Percentiles rank a stretch among this genome's conserved stretches.
Evolutionary conservation across 1,284 basidiomycete genomes (phyloP).

Genomic region (Trichosporon sp.): DNA sequence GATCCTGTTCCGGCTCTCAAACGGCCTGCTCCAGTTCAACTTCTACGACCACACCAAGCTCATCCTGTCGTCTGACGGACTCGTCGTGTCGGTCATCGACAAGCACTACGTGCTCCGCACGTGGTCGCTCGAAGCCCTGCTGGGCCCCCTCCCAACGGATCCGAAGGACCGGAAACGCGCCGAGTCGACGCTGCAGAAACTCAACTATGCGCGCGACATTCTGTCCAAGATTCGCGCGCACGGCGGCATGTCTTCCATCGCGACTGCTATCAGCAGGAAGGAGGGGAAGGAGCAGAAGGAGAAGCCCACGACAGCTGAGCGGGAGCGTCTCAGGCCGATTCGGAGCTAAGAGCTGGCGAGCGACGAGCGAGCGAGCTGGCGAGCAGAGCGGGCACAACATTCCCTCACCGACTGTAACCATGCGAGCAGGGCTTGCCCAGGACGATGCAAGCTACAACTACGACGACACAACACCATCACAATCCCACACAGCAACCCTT

Average conservation of each 20-base stretch:
- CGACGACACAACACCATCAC: too few species aligned
- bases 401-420: not conserved
- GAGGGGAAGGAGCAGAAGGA: slow-evolving; percentile 18
- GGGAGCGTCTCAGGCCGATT: slow-evolving; percentile 7
- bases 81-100: slow-evolving; percentile 83
- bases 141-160: slow-evolving; percentile 57
- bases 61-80: slow-evolving; percentile 77
- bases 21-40: slow-evolving; percentile 93
- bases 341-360: slow-evolving; percentile 1
- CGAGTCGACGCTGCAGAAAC: slow-evolving; percentile 49
- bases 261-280: slow-evolving; percentile 21
- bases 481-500: too few species aligned
- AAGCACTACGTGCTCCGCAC: slow-evolving; percentile 78
- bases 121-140: slow-evolving; percentile 71
- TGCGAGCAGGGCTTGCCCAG: too few species aligned
- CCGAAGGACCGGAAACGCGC: slow-evolving; percentile 43
- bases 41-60: slow-evolving; percentile 97
- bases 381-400: not conserved
- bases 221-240: slow-evolving; percentile 41
- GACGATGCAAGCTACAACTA: too few species aligned
- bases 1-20: slow-evolving; percentile 93
- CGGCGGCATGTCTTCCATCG: slow-evolving; percentile 27
- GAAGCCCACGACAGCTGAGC: not conserved
- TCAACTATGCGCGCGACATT: slow-evolving; percentile 51
- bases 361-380: not conserved